Evolutionary conservation across 2,329 filamentous ascomycete genomes (phyloP).

Genomic region (Dactylellina drechsleri): DNA sequence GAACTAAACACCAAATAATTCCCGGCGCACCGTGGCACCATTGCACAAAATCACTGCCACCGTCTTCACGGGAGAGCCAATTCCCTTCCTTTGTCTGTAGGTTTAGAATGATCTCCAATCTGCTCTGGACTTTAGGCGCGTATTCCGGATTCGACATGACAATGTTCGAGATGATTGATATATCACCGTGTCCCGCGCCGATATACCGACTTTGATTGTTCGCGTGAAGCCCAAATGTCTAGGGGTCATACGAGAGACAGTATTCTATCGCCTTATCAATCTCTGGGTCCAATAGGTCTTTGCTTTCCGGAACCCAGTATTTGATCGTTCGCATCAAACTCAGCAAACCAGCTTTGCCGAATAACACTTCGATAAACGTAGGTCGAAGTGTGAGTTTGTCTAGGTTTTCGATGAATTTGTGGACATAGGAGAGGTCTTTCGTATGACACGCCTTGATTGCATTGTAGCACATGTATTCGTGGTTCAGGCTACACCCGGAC

Average conservation of each 20-base stretch:
- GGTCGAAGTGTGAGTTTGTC: conserved; percentile 38
- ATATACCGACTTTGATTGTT: conserved; percentile 68
- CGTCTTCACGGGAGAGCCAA: conserved; percentile 69
- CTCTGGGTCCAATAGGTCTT: conserved; percentile 66
- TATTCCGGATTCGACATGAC: conserved; percentile 67
- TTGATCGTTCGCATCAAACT: conserved; percentile 74
- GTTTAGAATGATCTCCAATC: conserved; percentile 69
- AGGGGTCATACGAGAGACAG: conserved; percentile 65
- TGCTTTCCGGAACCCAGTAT: conserved; percentile 67
- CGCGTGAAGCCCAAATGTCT: conserved; percentile 63
- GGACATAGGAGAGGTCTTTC: conserved; percentile 62
- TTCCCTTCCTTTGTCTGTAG: conserved; percentile 72
- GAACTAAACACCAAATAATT: conserved; percentile 69
- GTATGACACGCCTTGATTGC: conserved; percentile 65
- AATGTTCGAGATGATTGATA: conserved; percentile 48
- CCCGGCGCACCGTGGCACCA: conserved; percentile 76
- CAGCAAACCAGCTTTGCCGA: conserved; percentile 74
- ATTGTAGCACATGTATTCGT: conserved; percentile 65
- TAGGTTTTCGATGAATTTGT: conserved; percentile 63
- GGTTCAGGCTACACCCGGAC: conserved; percentile 64
- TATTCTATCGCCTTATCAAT: conserved; percentile 70
- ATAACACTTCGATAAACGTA: conserved; percentile 70
- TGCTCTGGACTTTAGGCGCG: conserved; percentile 67
- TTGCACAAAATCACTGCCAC: conserved; percentile 67
- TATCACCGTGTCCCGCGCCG: conserved; percentile 65